These are phyloP conservation scores for Purpureocillium lavendulum DNA, from an alignment of 2,329 filamentous ascomycete genomes.

Conservation along the genomic window DNA sequence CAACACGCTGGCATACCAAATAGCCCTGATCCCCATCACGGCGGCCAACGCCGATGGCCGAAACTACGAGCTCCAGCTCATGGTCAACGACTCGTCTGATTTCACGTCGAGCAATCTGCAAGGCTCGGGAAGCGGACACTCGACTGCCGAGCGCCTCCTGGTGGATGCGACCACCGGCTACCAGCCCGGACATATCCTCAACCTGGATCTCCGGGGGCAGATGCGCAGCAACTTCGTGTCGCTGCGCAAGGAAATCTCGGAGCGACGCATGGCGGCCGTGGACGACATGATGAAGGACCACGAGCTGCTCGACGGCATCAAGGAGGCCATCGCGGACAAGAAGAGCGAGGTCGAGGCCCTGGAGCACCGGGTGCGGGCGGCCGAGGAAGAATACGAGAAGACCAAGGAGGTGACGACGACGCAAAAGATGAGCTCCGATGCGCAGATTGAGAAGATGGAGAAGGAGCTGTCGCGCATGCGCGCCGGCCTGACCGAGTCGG, in stretches of 20 bases:
- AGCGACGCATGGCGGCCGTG: slow-evolving; percentile 70
- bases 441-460: slow-evolving; percentile 98
- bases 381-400: slow-evolving; percentile 89
- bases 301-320: slow-evolving; percentile 87
- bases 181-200: slow-evolving; percentile 79
- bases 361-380: slow-evolving; percentile 77
- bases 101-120: slow-evolving; percentile 59
- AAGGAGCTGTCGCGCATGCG: slow-evolving; percentile 95
- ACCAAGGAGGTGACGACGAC: slow-evolving; percentile 80
- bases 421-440: slow-evolving; percentile 80
- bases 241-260: slow-evolving; percentile 85
- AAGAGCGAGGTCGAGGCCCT: slow-evolving; percentile 84
- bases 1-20: slow-evolving; percentile 91
- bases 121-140: slow-evolving; percentile 24
- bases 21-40: slow-evolving; percentile 77
- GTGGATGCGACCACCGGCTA: slow-evolving; percentile 79
- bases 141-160: slow-evolving; percentile 64
- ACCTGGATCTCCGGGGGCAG: slow-evolving; percentile 75
- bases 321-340: slow-evolving; percentile 96
- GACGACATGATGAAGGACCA: slow-evolving; percentile 93
- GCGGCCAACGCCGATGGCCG: slow-evolving; percentile 78
- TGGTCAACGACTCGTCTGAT: slow-evolving; percentile 69
- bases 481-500: slow-evolving; percentile 70
- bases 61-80: slow-evolving; percentile 77
- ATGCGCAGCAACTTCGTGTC: slow-evolving; percentile 71